Base-by-base conservation (phyloP, 345 rosid species). In the Barbarea vulgaris region DNA sequence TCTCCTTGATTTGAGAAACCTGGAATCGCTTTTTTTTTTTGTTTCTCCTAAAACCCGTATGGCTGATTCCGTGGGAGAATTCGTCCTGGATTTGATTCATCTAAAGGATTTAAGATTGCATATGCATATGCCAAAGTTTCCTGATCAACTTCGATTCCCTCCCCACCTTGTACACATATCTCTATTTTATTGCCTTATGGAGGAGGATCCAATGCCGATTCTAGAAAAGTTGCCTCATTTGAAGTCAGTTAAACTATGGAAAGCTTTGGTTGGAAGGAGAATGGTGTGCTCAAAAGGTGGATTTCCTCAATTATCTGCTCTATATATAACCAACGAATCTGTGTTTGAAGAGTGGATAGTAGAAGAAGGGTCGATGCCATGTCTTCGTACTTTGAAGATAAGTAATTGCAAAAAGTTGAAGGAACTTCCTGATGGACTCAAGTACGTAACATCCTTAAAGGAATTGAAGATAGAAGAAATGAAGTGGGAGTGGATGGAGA, bases 131-230 rank as follows among this genome's bases (percentile, higher is more conserved):
- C 53, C 67, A 39, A 76, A 47, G 79, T 64, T 79, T 7, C 85
- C 83, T 0, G 76, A 42, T 11, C 85, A 8, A 72, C 72, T 74
- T 60, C 78, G 27, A 72, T 82, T 80, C 58, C 77, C 85, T 25
- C 74, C 76, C 0, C 52, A 71, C 57, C 69, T 87, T 51, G 28
- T 75, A 13, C 70, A 79, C 70, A 69, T 85, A 42, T 47, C 39
- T 13, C 18, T 74, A 25, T 1, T 10, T 30, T 17, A 34, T 0
- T 81, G 87, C 4, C 4, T 10, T 8, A 85, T 87, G 33, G 12
- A 9, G 21, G 85, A 77, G 27, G 87, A 83, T 58, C 87, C 89
- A 11, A 85, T 85, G 82, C 73, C 70, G 28, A 73, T 76, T 19
- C 66, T 85, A 25, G 85, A 81, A 61, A 81, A 75, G 77, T 62